Evolutionary conservation across 495 filamentous ascomycete species (phyloP), one percentile per base, ranked within the genome.

Genomic region (Aspergillus homomorphus): DNA sequence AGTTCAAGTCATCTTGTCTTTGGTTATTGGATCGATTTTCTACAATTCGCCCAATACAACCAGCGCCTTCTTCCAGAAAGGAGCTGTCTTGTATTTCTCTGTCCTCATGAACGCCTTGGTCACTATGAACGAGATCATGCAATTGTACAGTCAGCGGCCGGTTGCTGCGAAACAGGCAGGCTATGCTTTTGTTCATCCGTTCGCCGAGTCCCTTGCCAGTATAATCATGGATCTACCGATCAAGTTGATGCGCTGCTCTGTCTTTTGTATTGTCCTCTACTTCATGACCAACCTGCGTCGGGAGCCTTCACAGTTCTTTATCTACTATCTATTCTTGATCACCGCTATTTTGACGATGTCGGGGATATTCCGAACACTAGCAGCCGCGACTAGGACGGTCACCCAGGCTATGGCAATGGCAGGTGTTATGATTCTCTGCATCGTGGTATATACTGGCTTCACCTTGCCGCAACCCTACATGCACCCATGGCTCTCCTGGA

Each of bases 11-110:
- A 67, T 84, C 62, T 83, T 95, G 77, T 80, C 90, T 45, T 74
- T 96, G 43, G 87, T 97, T 65, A 84, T 96, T 65, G 85, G 87
- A 23, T 88, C 84, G 54, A 86, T 96, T 48, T 97, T 92, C 74
- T 94, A 86, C 65, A 81, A 89, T 22, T 61, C 62, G 2, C 69
- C 69, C 4, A 54, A 58, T n/a, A 58, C 51, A 16, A 57, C 63
- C 14, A 54, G 28, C 18, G 65, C 59, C 16, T 73, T 72, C 45
- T 72, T 70, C 53, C 69, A 72, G 53, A 68, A 67, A 44, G 90
- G 89, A 22, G 88, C 87, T 54, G 77, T 94, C 1, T 74, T 96
- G 23, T 97, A 95, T 81, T 96, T 96, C 66, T 88, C 90, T 41
- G 84, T 93, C 60, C 80, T 96, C 1, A 67, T 82, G 57, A 82